Evolutionary conservation across 2,329 filamentous ascomycete species (phyloP), one percentile per base, ranked within the genome.

Genomic region (Sporothrix phasma): DNA sequence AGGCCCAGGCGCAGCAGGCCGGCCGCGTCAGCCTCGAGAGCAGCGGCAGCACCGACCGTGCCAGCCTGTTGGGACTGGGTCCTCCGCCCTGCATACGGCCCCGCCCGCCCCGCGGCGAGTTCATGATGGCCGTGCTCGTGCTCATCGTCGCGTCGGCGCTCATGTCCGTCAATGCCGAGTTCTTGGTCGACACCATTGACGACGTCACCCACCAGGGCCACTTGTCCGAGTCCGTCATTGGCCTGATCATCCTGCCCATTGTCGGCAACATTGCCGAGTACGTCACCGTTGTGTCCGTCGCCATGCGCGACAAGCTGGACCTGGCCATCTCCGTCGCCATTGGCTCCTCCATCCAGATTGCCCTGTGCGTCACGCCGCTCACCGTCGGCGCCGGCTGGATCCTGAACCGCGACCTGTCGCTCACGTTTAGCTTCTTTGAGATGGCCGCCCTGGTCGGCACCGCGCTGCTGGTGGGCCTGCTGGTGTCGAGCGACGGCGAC

Each of bases 351-450:
- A 86, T 92, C 72, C 89, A 93, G 75, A 92, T 93, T 71, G 89
- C 89, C 24, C 79, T 93, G 39, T 85, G 92, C 58, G 88, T 92
- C 54, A 92, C 89, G 1, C 89, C 89, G 0, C 88, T 89, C 76
- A 79, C 92, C 61, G 89, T 92, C 62, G 85, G 92, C 67, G 80
- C 92, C 47, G 89, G 89, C 66, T 92, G 89, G 89, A 86, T 88
- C 69, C 84, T 89, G 75, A 81, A 81, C 60, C 77, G 81, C 66
- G 78, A 84, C 19, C 88, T 89, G 85, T 82, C 88, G 24, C 80
- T 94, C 43, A 91, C 92, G 77, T 95, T 95, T 74, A 90, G 90
- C 67, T 81, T 90, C 53, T 95, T 94, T 75, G 90, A 95, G 80
- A 94, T 90, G 0, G 88, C 94, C 29, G 89, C 88, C 65, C 83